phyloP scores from a whole-genome alignment of 2,329 filamentous ascomycete genomes.

The Talaromyces islandicus region DNA sequence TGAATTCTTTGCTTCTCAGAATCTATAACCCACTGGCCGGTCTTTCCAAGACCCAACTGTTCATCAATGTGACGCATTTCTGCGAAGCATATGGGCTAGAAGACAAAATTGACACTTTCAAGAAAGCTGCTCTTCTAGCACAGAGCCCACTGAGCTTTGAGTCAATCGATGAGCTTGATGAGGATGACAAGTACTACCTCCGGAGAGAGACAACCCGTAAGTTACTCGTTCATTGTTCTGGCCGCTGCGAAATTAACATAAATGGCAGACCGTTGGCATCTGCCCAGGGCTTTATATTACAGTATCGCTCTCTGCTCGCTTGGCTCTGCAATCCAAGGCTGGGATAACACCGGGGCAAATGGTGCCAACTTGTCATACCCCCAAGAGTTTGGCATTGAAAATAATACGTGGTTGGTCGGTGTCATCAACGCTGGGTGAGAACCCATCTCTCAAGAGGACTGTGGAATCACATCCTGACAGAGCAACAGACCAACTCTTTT shows the following conservation, averaged over 20 bases:
- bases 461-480: neutral
- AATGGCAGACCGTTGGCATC: conserved; percentile 39
- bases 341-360: conserved; percentile 41
- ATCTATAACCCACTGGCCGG: conserved; percentile 24
- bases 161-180: conserved; percentile 37
- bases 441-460: neutral
- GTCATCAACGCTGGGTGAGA: conserved; percentile 50
- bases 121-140: conserved; percentile 44
- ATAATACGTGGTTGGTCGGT: conserved; percentile 57
- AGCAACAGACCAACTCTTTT: neutral
- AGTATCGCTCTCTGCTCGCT: conserved; percentile 49
- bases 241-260: neutral
- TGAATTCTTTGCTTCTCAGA: neutral
- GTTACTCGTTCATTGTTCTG: neutral
- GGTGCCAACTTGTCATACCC: conserved; percentile 50
- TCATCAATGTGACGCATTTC: conserved; percentile 25
- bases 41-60: conserved; percentile 23
- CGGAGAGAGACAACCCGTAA: conserved; percentile 38
- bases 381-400: conserved; percentile 36
- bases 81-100: conserved; percentile 55
- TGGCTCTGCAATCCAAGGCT: conserved; percentile 47
- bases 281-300: conserved; percentile 44
- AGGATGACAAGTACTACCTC: conserved; percentile 37
- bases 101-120: conserved; percentile 43
- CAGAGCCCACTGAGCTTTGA: conserved; percentile 44